These are phyloP conservation scores for Nectriaceae sp. DNA, from an alignment of 2,329 filamentous ascomycete species.

Conservation along the genomic window DNA sequence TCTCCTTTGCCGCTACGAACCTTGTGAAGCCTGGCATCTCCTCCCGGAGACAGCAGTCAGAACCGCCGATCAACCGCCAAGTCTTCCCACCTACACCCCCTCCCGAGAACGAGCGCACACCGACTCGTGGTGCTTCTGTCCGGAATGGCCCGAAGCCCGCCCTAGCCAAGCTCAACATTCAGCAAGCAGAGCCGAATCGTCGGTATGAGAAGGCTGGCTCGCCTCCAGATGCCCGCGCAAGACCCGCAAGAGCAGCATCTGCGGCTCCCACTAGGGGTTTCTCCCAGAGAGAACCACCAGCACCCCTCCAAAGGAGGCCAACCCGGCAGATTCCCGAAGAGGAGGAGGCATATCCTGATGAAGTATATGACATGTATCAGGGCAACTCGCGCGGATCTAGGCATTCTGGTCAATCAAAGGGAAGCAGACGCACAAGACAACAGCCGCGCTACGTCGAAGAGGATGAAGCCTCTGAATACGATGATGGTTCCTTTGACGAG, in stretches of 20 bases:
- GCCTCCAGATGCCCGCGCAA: slow-evolving; percentile 38
- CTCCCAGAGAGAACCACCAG: slow-evolving; percentile 39
- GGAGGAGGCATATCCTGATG: slow-evolving; percentile 66
- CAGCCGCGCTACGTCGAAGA: slow-evolving; percentile 74
- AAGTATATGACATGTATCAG: slow-evolving; percentile 67
- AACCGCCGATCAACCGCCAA: slow-evolving; percentile 75
- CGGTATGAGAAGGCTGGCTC: slow-evolving; percentile 59
- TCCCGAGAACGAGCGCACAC: slow-evolving; percentile 77
- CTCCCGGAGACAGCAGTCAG: slow-evolving; percentile 82
- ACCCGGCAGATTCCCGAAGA: slow-evolving; percentile 46
- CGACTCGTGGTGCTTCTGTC: slow-evolving; percentile 61
- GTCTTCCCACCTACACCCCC: slow-evolving; percentile 98
- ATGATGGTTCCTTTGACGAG: slow-evolving; percentile 67
- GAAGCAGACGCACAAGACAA: slow-evolving; percentile 41
- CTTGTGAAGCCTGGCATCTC: slow-evolving; percentile 84
- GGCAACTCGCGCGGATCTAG: slow-evolving; percentile 39
- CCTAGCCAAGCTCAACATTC: slow-evolving; percentile 65
- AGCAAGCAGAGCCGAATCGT: slow-evolving; percentile 50
- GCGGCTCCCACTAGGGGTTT: slow-evolving; percentile 47
- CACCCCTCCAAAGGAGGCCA: slow-evolving; percentile 30
- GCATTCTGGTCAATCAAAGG: slow-evolving; percentile 21
- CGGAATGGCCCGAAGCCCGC: slow-evolving; percentile 62
- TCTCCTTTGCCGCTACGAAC: slow-evolving; percentile 91
- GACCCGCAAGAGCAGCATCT: slow-evolving; percentile 47
- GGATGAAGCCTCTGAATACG: slow-evolving; percentile 75